Conservation (phyloP, 805 yeast genomes). For the Schizosaccharomyces osmophilus region DNA sequence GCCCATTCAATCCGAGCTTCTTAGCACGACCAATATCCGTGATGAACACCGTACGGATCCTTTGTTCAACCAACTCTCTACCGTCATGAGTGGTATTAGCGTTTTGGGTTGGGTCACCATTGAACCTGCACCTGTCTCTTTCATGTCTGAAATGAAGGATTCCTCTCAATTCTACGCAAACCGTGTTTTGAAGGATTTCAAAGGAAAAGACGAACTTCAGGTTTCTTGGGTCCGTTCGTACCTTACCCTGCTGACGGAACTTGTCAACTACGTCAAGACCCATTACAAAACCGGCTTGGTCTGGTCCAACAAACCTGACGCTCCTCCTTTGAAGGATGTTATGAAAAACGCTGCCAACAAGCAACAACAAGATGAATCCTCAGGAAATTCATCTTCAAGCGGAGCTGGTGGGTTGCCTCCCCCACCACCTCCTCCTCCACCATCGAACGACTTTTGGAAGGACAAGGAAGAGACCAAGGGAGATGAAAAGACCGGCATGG, state of each 20-base stretch:
- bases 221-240: slow-evolving; percentile 62
- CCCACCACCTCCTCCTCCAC: slow-evolving; percentile 87
- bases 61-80: slow-evolving; percentile 44
- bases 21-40: slow-evolving; percentile 34
- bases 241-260: slow-evolving; percentile 37
- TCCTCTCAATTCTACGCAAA: slow-evolving; percentile 87
- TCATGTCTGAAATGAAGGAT: slow-evolving; percentile 64
- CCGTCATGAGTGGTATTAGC: slow-evolving; percentile 74
- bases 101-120: slow-evolving; percentile 76
- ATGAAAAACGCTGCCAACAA: slow-evolving; percentile 26
- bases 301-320: slow-evolving; percentile 42
- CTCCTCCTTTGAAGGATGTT: slow-evolving; percentile 11
- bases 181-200: slow-evolving; percentile 64
- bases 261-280: slow-evolving; percentile 51
- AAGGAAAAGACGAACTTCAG: slow-evolving; percentile 32
- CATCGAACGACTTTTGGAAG: slow-evolving; percentile 37
- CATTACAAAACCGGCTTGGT: slow-evolving; percentile 63
- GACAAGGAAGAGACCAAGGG: slow-evolving; percentile 16
- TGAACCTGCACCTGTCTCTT: slow-evolving; percentile 42
- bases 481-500: slow-evolving; percentile 29
- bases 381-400: slow-evolving; percentile 18
- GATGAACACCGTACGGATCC: slow-evolving; percentile 51
- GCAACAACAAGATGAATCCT: slow-evolving; percentile 8
- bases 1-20: slow-evolving; percentile 44
- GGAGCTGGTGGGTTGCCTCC: slow-evolving; percentile 20